These are phyloP conservation scores for Phytophthora cajani DNA, from an alignment of 352 stramenopile genomes.

Conservation along the genomic window DNA sequence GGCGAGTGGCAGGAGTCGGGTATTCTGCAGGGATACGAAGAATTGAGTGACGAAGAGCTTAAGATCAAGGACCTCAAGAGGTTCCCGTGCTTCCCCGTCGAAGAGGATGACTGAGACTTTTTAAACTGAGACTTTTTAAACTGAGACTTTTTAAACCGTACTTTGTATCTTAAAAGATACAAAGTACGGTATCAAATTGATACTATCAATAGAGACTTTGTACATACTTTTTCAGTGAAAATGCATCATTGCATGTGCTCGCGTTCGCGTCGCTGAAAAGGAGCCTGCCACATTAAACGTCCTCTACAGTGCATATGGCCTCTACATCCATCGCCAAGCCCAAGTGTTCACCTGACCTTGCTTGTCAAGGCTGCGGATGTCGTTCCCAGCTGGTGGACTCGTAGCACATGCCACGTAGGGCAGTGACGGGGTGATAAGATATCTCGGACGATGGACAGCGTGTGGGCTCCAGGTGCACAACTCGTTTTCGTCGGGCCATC, in stretches of 20 bases:
- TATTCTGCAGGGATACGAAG: conserved; percentile 33
- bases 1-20: conserved; percentile 20
- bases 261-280: conserved; percentile 10
- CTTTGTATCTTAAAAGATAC: too few relatives aligned
- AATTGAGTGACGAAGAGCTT: conserved; percentile 55
- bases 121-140: too few relatives aligned
- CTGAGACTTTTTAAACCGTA: too few relatives aligned
- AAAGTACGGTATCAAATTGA: background rate
- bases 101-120: too few relatives aligned
- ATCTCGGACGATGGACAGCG: conserved; percentile 27
- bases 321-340: conserved; percentile 3
- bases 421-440: conserved; percentile 38
- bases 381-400: conserved; percentile 19
- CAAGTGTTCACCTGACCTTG: conserved; percentile 6
- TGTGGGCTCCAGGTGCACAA: conserved; percentile 11
- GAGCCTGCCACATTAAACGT: conserved; percentile 16
- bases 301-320: conserved; percentile 20
- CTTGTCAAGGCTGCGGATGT: background rate
- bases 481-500: background rate
- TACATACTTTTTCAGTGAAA: too few relatives aligned
- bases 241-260: background rate
- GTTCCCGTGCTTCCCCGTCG: too few relatives aligned
- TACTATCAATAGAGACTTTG: background rate
- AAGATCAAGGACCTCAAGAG: too few relatives aligned
- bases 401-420: conserved; percentile 27